phyloP scores from a whole-genome alignment of 129 eudicot species.

The Chrysanthemum makinoi region DNA sequence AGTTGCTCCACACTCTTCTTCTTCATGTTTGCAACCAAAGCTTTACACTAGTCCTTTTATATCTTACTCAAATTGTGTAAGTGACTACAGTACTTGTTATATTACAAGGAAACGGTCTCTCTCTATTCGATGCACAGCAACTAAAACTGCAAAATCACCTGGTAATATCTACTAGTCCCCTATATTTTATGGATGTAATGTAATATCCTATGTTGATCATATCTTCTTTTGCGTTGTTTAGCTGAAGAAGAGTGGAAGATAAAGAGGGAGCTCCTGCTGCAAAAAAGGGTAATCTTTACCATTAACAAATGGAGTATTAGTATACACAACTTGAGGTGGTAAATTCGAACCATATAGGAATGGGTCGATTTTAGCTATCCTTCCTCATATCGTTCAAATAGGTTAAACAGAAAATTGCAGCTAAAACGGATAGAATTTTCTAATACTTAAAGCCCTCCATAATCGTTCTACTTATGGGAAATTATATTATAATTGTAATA shows the following conservation, averaged over 20 bases:
- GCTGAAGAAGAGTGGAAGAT: constrained; percentile 96
- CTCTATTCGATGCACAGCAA: constrained; percentile 62
- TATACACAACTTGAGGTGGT: too few relatives aligned
- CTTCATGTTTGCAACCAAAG: constrained; percentile 36
- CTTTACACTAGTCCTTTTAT: constrained; percentile 33
- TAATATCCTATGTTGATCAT: constrained; percentile 2
- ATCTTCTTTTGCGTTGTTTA: constrained; percentile 35
- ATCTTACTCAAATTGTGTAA: constrained; percentile 23
- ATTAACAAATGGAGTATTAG: not conserved
- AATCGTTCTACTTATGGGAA: too few relatives aligned
- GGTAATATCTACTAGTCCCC: constrained; percentile 41
- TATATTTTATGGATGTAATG: not conserved
- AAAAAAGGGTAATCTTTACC: constrained; percentile 63
- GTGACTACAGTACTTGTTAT: constrained; percentile 35
- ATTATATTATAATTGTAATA: too few relatives aligned
- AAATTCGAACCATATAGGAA: not conserved
- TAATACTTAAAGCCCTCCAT: not conserved
- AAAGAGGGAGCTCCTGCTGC: constrained; percentile 63
- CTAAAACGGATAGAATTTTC: not conserved
- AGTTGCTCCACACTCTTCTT: constrained; percentile 52
- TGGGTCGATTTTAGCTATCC: not conserved
- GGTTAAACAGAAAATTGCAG: not conserved
- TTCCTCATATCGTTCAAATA: not conserved
- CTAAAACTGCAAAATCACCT: constrained; percentile 92
- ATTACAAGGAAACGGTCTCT: constrained; percentile 28